Conservation (phyloP, 2,329 filamentous ascomycete genomes). For the Diplodia sapinea region DNA sequence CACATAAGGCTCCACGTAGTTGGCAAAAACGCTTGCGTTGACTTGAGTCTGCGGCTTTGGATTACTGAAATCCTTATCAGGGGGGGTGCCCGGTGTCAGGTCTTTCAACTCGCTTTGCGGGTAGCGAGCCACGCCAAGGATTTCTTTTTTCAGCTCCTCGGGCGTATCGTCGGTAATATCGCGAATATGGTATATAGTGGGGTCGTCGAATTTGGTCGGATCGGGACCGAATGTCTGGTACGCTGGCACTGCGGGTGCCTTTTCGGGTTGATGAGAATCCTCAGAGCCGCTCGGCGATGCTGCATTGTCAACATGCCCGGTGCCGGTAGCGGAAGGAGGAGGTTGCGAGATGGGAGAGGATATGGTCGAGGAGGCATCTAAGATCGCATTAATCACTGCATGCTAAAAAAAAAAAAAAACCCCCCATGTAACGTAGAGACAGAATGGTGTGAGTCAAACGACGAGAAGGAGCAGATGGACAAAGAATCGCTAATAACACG, state of each 20-base stretch:
- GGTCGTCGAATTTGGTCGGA: constrained; percentile 87
- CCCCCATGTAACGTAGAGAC: neutral
- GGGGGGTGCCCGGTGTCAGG: constrained; percentile 84
- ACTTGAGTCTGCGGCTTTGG: constrained; percentile 94
- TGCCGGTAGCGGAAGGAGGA: constrained; percentile 55
- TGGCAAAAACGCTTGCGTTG: constrained; percentile 89
- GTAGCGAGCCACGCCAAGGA: constrained; percentile 86
- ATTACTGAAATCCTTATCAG: constrained; percentile 94
- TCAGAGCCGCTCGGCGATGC: constrained; percentile 65
- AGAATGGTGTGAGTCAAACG: neutral
- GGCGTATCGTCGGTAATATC: constrained; percentile 75
- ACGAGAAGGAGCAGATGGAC: neutral
- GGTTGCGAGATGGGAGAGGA: constrained; percentile 52
- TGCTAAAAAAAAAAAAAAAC: neutral
- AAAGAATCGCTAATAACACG: neutral
- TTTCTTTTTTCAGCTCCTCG: constrained; percentile 82
- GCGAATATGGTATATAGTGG: constrained; percentile 92
- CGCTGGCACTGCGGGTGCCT: constrained; percentile 68
- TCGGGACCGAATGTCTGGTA: constrained; percentile 91
- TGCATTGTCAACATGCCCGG: constrained; percentile 65
- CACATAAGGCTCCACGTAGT: constrained; percentile 90
- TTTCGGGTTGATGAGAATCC: constrained; percentile 64
- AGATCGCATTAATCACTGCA: constrained; percentile 1
- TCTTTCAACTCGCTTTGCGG: constrained; percentile 81
- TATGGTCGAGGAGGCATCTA: constrained; percentile 48